Percentiles rank a stretch among this genome's conserved stretches.
Evolutionary conservation across 768 basidiomycete genomes (phyloP).

Genomic region (Auriscalpium vulgare): DNA sequence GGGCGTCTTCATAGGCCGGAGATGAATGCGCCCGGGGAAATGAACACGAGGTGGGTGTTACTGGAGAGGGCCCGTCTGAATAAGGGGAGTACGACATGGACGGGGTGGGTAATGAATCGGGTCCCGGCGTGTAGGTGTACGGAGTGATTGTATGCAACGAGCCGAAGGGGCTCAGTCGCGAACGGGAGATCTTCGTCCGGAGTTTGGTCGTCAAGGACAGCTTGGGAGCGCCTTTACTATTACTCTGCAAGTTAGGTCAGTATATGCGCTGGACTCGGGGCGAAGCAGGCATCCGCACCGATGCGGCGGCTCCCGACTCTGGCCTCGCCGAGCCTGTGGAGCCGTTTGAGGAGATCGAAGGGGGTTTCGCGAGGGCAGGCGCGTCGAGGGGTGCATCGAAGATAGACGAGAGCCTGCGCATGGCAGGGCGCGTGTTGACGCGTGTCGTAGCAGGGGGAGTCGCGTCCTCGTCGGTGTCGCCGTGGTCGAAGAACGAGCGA

Average conservation of each 20-base stretch:
- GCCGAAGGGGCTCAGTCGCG: not conserved
- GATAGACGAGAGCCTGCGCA: not conserved
- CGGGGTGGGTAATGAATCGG: not conserved
- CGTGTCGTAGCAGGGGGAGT: not conserved
- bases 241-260: not conserved
- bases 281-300: too few species aligned
- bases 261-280: too few species aligned
- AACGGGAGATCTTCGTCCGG: not conserved
- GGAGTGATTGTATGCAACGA: not conserved
- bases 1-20: not conserved
- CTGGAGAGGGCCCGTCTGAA: not conserved
- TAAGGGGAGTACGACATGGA: not conserved
- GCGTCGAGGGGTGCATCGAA: not conserved
- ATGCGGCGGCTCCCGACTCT: too few species aligned
- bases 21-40: not conserved
- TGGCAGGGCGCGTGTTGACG: not conserved
- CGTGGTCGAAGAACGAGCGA: not conserved
- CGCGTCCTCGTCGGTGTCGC: not conserved
- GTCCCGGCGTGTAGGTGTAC: not conserved
- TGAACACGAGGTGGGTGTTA: slow-evolving; percentile 1
- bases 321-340: not conserved
- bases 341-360: not conserved
- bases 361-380: not conserved
- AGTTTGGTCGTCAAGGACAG: not conserved
- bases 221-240: not conserved